Evolutionary conservation across 805 yeast species (phyloP).

Genomic region (Lachancea quebecensis): DNA sequence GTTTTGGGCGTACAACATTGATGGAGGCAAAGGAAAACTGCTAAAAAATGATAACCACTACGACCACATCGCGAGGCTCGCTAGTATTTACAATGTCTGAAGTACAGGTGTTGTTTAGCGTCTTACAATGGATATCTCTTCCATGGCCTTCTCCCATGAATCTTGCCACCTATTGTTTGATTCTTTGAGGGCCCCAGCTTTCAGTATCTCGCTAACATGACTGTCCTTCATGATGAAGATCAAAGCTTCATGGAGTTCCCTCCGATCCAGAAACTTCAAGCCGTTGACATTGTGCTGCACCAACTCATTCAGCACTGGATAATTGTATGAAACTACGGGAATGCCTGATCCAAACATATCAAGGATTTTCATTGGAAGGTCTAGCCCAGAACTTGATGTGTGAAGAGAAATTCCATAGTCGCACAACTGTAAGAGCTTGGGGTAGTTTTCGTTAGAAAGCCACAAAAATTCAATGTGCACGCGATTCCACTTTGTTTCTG

Average conservation of each 20-base stretch:
- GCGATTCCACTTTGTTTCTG: slow-evolving; percentile 37
- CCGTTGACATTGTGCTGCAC: slow-evolving; percentile 71
- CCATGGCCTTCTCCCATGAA: slow-evolving; percentile 52
- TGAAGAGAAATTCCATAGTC: slow-evolving; percentile 89
- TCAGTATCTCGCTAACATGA: slow-evolving; percentile 36
- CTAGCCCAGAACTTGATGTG: slow-evolving; percentile 86
- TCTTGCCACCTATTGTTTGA: slow-evolving; percentile 64
- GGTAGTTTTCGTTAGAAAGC: slow-evolving; percentile 76
- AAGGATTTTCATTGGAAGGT: slow-evolving; percentile 93
- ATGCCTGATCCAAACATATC: slow-evolving; percentile 95
- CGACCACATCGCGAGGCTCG: slow-evolving; percentile 8
- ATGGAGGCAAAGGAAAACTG: slow-evolving; percentile 30
- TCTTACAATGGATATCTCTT: slow-evolving; percentile 16
- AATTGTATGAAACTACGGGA: slow-evolving; percentile 76
- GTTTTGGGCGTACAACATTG: slow-evolving; percentile 41
- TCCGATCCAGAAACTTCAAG: slow-evolving; percentile 39
- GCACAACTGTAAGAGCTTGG: slow-evolving; percentile 62
- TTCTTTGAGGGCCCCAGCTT: slow-evolving; percentile 67
- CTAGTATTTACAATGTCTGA: slow-evolving; percentile 11
- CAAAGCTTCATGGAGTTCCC: slow-evolving; percentile 41
- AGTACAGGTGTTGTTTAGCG: neutral
- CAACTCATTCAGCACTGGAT: slow-evolving; percentile 72
- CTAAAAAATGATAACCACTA: slow-evolving; percentile 27
- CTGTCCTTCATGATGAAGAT: slow-evolving; percentile 31
- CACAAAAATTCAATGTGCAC: slow-evolving; percentile 62